Evolutionary conservation across 83 land plant species (phyloP), one percentile per base, ranked within the genome.

Genomic region (Thuja plicata): DNA sequence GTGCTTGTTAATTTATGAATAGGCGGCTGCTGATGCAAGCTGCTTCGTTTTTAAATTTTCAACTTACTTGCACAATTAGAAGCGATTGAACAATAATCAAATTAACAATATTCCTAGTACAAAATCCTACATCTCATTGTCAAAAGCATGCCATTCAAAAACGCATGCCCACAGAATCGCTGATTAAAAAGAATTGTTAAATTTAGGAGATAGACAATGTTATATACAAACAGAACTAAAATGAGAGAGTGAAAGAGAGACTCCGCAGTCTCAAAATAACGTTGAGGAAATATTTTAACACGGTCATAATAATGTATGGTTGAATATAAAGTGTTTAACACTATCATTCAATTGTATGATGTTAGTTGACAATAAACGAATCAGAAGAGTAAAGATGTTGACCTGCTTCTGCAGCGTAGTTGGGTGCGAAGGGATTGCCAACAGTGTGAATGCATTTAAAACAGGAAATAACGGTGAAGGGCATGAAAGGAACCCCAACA

Each of bases 351-450:
- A 43, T n/a, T 43, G 11, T 8, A 24, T 83, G 32, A 8, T n/a
- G 32, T 45, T 83, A 24, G 85, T 30, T 83, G 12, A 9, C 45
- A 41, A 43, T 43, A 83, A 43, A 80, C 19, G 12, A 37, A 80
- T 19, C n/a, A 66, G n/a, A 66, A 66, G 10, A 27, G 32, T 1
- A 27, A 24, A 7, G 27, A 43, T 45, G 46, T 10, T 82, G 32
- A 82, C 85, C 85, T 82, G 85, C 54, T 82, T 82, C 85, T 45
- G 54, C 85, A 45, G 11, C n/a, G 34, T 82, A 82, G 85, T 82
- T 82, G 15, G 85, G 85, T 9, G 15, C 11, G 85, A 82, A 82
- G 48, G 85, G 85, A 82, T 82, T 32, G 54, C 85, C 85, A 82
- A 27, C 85, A 52, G 54, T 82, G 46, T 82, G 32, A 45, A 82